phyloP scores from a whole-genome alignment of 2,329 filamentous ascomycete species.

The Arachnomyces sp. region DNA sequence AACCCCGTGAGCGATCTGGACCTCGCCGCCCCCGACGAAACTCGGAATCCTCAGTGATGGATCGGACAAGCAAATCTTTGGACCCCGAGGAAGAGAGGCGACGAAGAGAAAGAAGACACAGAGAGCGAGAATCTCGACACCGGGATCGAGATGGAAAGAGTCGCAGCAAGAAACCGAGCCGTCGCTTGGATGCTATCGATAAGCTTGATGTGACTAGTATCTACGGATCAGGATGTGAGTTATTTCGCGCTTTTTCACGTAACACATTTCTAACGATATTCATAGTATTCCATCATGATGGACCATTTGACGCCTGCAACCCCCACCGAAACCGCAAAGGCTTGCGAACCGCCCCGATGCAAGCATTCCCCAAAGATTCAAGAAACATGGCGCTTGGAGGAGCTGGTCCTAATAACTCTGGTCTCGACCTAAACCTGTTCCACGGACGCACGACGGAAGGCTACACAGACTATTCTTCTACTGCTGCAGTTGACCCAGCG shows the following conservation, averaged over 20 bases:
- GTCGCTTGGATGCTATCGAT: conserved; percentile 76
- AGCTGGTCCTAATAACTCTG: conserved; percentile 70
- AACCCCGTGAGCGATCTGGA: conserved; percentile 19
- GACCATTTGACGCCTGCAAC: conserved; percentile 93
- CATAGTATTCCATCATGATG: conserved; percentile 91
- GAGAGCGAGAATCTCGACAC: conserved; percentile 41
- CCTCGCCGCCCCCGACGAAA: conserved; percentile 48
- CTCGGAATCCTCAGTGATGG: conserved; percentile 56
- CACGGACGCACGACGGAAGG: conserved; percentile 80
- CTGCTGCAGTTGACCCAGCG: conserved; percentile 23
- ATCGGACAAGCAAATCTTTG: conserved; percentile 39
- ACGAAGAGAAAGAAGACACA: conserved; percentile 40
- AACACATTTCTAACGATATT: conserved; percentile 8
- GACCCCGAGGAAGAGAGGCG: conserved; percentile 43
- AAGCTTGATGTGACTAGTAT: conserved; percentile 94
- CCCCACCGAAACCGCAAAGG: conserved; percentile 85
- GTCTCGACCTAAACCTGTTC: conserved; percentile 78
- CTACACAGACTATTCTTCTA: conserved; percentile 66
- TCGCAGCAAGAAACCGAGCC: conserved; percentile 29
- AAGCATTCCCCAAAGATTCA: conserved; percentile 87
- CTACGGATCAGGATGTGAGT: conserved; percentile 81
- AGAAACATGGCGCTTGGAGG: conserved; percentile 88
- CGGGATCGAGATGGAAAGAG: conserved; percentile 32
- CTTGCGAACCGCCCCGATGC: conserved; percentile 79
- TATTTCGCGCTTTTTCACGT: conserved; percentile 1